Conservation (phyloP, 192 early-diverging fungal species). For the Chytriomyces hyalinus region DNA sequence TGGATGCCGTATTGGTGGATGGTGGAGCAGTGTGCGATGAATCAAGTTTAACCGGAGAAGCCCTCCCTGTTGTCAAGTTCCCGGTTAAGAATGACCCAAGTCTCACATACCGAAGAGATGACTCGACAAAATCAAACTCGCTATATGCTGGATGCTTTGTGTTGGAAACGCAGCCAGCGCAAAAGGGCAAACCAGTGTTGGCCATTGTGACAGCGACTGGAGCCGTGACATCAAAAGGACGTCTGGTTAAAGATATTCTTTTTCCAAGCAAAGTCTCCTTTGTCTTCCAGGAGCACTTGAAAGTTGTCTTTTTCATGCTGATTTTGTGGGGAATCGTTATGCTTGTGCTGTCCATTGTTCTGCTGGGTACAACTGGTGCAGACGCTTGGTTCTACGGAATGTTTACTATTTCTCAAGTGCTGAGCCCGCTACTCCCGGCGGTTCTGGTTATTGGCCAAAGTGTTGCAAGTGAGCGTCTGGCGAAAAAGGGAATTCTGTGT, state of each 20-base stretch:
- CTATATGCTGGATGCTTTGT: constrained; percentile 74
- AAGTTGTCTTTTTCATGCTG: constrained; percentile 68
- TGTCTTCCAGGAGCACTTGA: constrained; percentile 81
- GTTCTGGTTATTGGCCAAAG: constrained; percentile 77
- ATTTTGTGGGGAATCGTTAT: constrained; percentile 70
- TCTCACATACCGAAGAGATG: constrained; percentile 30
- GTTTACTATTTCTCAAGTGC: constrained; percentile 73
- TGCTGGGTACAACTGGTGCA: constrained; percentile 52
- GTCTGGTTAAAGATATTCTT: constrained; percentile 76
- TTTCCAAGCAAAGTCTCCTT: constrained; percentile 73
- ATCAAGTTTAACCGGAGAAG: constrained; percentile 76
- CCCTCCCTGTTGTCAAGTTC: constrained; percentile 79
- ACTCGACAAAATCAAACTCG: constrained; percentile 58
- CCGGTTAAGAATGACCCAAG: constrained; percentile 62
- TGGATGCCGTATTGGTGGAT: constrained; percentile 70
- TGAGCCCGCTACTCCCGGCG: constrained; percentile 73
- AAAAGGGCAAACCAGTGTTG: constrained; percentile 43
- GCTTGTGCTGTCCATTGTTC: constrained; percentile 37
- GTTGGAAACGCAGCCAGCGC: constrained; percentile 56
- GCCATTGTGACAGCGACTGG: constrained; percentile 72
- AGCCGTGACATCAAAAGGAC: constrained; percentile 70
- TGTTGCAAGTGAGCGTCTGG: constrained; percentile 67
- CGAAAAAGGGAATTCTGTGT: constrained; percentile 69
- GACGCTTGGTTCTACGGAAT: constrained; percentile 78
- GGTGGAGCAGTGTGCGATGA: constrained; percentile 80